Base-by-base conservation (phyloP, 495 filamentous ascomycete species). In the Trichoderma virens region DNA sequence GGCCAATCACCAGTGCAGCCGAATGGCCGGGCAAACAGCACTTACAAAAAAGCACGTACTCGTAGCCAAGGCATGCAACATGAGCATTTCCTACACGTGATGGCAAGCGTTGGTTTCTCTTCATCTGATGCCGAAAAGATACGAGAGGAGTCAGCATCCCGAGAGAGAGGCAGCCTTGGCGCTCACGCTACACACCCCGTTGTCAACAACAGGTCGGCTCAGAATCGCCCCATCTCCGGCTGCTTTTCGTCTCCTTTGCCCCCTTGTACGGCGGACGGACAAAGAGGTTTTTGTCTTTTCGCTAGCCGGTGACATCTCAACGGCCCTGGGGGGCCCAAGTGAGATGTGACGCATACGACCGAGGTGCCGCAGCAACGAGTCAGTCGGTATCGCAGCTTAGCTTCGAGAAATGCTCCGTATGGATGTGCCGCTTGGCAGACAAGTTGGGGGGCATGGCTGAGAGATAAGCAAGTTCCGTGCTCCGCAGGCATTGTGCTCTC, bases 41-140 rank as follows among this genome's bases (percentile, higher is more conserved):
- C 18, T 11, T 11, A 18, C 14, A 8, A 41, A 41, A 11, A 18
- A 16, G n/a, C 43, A 1, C 14, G 23, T 56, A 8, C 51, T 56
- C 5, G 7, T 30, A 54, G 51, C 51, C 51, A 56, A 56, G 51
- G 51, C 16, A 56, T 56, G 51, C 27, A 56, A 56, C 51, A 56
- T 56, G 23, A 56, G 14, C 11, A 0, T 28, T 5, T 47, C 20
- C 25, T 28, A 30, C 51, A 56, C 51, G 51, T 56, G 51, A 56
- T 56, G 27, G 25, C 4, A 25, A 56, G 25, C 51, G 14, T 30
- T 28, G 51, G 51, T 5, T 28, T 18, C 20, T 28, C 16, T 30
- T 28, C 51, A 28, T 30, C 51, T 56, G 11, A 56, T 51, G 51
- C 51, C 51, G 23, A 30, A 35, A n/a, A 56, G 51, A 30, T 28